Evolutionary conservation across 2,329 filamentous ascomycete species (phyloP).

Genomic region (Beauveria australis): DNA sequence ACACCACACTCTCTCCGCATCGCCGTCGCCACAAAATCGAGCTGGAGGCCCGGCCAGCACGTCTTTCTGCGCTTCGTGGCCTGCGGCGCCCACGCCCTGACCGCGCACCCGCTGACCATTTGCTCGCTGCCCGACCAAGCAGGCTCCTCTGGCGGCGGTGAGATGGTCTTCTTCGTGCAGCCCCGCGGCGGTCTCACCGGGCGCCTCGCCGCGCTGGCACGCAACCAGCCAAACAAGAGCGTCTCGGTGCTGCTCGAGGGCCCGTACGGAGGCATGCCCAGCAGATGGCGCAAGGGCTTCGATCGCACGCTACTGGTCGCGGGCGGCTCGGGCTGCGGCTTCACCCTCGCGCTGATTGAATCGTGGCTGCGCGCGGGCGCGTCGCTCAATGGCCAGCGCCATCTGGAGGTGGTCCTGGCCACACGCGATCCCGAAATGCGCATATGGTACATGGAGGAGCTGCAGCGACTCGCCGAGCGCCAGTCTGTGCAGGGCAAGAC

Average conservation of each 20-base stretch:
- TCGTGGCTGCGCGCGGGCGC: constrained; percentile 16
- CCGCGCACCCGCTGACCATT: constrained; percentile 47
- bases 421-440: constrained; percentile 21
- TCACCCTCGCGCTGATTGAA: constrained; percentile 40
- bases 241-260: constrained; percentile 47
- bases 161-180: constrained; percentile 46
- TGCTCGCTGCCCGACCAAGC: constrained; percentile 34
- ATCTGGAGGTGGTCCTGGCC: constrained; percentile 19
- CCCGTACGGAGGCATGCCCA: constrained; percentile 46
- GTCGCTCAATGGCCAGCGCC: not conserved
- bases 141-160: constrained; percentile 16
- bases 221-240: constrained; percentile 24
- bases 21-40: constrained; percentile 32
- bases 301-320: constrained; percentile 40
- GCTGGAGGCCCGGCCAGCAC: constrained; percentile 46
- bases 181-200: constrained; percentile 41
- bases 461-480: constrained; percentile 12
- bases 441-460: constrained; percentile 20
- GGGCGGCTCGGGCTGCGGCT: constrained; percentile 49
- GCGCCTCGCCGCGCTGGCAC: constrained; percentile 32
- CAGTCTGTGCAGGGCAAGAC: not conserved
- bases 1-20: constrained; percentile 31
- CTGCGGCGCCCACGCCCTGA: constrained; percentile 33
- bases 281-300: constrained; percentile 27
- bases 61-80: constrained; percentile 45